Conservation (phyloP, 495 filamentous ascomycete species). For the Aspergillus homomorphus region DNA sequence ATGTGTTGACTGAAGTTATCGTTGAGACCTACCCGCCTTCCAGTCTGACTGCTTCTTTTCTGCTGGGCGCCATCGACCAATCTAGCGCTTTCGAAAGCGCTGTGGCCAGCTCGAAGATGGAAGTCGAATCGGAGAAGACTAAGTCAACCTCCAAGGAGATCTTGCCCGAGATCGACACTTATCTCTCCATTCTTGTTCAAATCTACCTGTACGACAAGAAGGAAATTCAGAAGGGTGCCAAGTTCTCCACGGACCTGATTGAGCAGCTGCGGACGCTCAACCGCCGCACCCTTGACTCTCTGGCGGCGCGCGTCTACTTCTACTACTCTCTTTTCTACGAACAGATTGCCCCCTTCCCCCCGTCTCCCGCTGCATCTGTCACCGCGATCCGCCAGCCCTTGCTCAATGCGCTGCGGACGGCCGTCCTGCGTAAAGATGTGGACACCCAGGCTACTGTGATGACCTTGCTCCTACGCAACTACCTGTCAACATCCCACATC, state of each 20-base stretch:
- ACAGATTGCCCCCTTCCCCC: conserved; percentile 78
- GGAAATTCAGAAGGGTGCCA: conserved; percentile 69
- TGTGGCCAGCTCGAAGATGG: conserved; percentile 62
- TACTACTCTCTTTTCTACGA: conserved; percentile 95
- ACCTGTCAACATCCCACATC: conserved; percentile 93
- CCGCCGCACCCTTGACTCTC: conserved; percentile 87
- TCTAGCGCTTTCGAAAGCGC: conserved; percentile 57
- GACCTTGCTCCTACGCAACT: conserved; percentile 91
- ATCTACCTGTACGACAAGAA: conserved; percentile 86
- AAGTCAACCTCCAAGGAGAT: conserved; percentile 58
- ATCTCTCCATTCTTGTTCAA: conserved; percentile 84
- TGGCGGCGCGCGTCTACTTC: conserved; percentile 95
- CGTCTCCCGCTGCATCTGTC: conserved; percentile 78
- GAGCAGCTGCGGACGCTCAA: conserved; percentile 85
- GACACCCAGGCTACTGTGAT: conserved; percentile 95
- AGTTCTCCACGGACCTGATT: conserved; percentile 77
- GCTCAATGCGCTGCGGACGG: conserved; percentile 83
- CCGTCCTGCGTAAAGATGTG: conserved; percentile 90
- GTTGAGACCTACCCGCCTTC: conserved; percentile 71
- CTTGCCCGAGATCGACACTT: conserved; percentile 88
- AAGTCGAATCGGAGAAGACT: conserved; percentile 63
- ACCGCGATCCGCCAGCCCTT: conserved; percentile 82
- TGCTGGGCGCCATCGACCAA: conserved; percentile 66
- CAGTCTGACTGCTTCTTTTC: conserved; percentile 61
- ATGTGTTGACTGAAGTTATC: conserved; percentile 76